phyloP scores from a whole-genome alignment of 345 rosid species.

The Arabidopsis thaliana region DNA sequence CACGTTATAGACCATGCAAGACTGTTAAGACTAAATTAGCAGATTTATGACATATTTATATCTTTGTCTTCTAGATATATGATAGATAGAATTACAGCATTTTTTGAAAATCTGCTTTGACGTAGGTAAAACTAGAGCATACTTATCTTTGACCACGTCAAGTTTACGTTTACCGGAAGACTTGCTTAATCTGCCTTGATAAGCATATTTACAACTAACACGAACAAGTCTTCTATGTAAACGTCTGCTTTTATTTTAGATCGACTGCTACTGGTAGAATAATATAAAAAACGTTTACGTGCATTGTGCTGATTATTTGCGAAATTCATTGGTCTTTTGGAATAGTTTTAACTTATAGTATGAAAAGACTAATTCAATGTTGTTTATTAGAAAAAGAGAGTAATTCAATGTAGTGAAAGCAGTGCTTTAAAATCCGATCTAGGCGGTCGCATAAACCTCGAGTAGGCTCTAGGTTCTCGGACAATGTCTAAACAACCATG shows the following conservation, averaged over 20 bases:
- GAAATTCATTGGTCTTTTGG: too few species aligned
- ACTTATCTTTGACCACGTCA: not conserved
- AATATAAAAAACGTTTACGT: too few species aligned
- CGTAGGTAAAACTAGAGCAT: not conserved
- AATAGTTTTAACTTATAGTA: too few species aligned
- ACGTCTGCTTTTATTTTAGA: not conserved
- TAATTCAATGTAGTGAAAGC: conserved; percentile 10
- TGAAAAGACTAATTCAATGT: too few species aligned
- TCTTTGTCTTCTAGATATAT: not conserved
- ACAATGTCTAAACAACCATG: too few species aligned
- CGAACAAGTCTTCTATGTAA: conserved; percentile 21
- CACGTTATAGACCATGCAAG: too few species aligned
- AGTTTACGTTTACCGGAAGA: not conserved
- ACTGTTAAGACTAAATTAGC: not conserved
- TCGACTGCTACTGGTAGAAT: not conserved
- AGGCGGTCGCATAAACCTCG: too few species aligned
- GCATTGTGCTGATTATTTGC: too few species aligned
- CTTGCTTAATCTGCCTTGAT: conserved; percentile 1
- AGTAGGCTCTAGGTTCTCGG: too few species aligned
- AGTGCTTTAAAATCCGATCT: too few species aligned
- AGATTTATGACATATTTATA: not conserved
- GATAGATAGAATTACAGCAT: not conserved
- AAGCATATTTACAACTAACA: conserved; percentile 5
- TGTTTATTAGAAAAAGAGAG: not conserved
- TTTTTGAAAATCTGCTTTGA: not conserved